Evolutionary conservation across 2,329 filamentous ascomycete species (phyloP).

Genomic region (Scopulariopsis brevicaulis): DNA sequence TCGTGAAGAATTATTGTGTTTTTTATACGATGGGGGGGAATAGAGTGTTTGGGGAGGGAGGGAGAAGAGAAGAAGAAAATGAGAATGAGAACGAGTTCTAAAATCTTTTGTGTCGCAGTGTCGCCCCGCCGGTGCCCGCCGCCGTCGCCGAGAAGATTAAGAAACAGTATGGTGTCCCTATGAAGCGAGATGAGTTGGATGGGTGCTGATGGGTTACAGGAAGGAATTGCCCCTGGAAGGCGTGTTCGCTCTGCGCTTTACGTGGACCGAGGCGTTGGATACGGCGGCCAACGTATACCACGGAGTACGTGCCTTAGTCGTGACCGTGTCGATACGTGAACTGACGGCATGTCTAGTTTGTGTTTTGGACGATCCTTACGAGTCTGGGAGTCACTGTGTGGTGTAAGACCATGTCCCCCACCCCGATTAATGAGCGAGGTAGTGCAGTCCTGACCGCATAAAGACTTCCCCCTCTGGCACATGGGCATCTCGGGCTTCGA

Average conservation of each 20-base stretch:
- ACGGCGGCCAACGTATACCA: conserved; percentile 83
- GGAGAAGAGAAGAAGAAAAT: neutral
- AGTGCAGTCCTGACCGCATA: neutral
- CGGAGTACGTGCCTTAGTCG: conserved; percentile 42
- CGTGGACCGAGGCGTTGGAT: conserved; percentile 64
- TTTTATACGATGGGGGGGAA: neutral
- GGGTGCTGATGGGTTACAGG: conserved; percentile 27
- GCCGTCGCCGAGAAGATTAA: neutral
- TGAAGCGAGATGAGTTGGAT: neutral
- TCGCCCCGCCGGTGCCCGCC: neutral
- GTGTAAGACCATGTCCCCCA: conserved; percentile 51
- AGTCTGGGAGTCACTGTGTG: conserved; percentile 82
- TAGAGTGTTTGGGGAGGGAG: neutral
- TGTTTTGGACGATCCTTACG: conserved; percentile 93
- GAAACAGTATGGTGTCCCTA: neutral
- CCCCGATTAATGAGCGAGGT: neutral
- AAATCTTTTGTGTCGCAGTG: neutral
- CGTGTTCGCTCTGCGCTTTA: conserved; percentile 61
- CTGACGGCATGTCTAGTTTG: conserved; percentile 44
- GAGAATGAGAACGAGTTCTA: neutral
- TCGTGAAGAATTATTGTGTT: neutral
- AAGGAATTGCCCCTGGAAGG: conserved; percentile 64
- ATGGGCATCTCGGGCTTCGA: conserved; percentile 99
- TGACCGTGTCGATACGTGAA: neutral
- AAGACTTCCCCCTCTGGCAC: conserved; percentile 93